phyloP scores from a whole-genome alignment of 208 protist genomes.

The Leishmania tarentolae region DNA sequence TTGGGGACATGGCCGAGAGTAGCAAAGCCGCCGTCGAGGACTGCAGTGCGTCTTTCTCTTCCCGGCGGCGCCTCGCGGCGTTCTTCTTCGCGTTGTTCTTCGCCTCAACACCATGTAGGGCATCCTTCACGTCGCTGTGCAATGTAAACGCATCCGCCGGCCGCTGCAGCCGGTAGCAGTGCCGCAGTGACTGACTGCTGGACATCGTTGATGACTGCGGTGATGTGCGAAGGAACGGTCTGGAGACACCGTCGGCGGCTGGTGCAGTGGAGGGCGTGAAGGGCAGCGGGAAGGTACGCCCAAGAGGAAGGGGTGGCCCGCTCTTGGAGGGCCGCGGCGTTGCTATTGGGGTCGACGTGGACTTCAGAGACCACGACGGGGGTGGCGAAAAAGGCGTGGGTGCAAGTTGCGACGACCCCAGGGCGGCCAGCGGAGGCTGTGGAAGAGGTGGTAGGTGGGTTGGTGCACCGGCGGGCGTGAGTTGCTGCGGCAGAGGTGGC shows the following conservation, averaged over 20 bases:
- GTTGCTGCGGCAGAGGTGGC: not conserved
- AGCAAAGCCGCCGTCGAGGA: slow-evolving; percentile 21
- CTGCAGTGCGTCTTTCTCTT: not conserved
- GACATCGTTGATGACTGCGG: not conserved
- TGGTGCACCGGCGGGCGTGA: not conserved
- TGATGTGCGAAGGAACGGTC: no score
- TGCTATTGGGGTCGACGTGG: not conserved
- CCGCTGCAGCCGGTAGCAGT: slow-evolving; percentile 41
- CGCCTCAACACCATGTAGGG: not conserved
- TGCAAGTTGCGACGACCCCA: not conserved
- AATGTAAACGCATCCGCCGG: slow-evolving; percentile 43
- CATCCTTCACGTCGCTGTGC: slow-evolving; percentile 24
- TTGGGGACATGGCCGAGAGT: slow-evolving; percentile 17
- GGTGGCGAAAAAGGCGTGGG: not conserved
- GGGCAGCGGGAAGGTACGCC: not conserved
- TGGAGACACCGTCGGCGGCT: not conserved
- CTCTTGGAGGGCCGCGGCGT: not conserved
- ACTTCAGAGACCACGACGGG: not conserved
- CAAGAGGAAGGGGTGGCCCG: not conserved
- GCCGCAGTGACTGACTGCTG: slow-evolving; percentile 20
- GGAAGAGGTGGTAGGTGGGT: slow-evolving; percentile 4
- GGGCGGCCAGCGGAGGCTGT: not conserved
- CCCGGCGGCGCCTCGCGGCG: not conserved
- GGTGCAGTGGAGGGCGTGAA: not conserved
- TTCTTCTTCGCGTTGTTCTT: not conserved